phyloP scores from a whole-genome alignment of 169 alveolate species.

The Eimeria nieschulzi region DNA sequence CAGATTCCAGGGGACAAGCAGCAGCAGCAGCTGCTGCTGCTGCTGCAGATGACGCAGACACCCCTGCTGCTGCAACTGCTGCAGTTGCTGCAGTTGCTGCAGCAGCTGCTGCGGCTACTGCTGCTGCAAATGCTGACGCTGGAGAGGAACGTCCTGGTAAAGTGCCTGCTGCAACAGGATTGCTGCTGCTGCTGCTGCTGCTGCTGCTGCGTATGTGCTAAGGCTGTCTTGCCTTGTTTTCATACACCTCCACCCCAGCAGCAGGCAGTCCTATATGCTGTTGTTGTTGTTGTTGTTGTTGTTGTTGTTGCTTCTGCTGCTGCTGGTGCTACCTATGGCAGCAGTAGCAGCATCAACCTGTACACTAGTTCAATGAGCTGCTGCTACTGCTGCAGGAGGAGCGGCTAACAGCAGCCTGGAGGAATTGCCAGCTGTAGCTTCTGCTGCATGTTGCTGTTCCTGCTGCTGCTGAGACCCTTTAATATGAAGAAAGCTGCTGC shows the following conservation, averaged over 20 bases:
- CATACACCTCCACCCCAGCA: neutral
- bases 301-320: conserved; percentile 27
- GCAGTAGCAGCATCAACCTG: neutral
- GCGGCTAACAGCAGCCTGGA: neutral
- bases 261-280: neutral
- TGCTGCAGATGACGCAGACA: neutral
- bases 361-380: neutral
- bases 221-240: neutral
- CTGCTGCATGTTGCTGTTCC: too few relatives aligned
- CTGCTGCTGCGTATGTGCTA: neutral
- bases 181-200: conserved; percentile 19
- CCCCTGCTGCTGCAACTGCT: conserved; percentile 3
- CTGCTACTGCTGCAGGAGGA: neutral
- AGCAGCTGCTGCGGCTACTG: neutral
- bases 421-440: too few relatives aligned
- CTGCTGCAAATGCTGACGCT: neutral
- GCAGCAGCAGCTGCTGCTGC: neutral
- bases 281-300: neutral
- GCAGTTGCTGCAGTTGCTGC: neutral
- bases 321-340: neutral
- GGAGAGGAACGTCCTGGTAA: neutral
- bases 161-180: neutral
- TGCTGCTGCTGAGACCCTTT: neutral
- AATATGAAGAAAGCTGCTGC: neutral
- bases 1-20: neutral